These are phyloP conservation scores for Aspergillus sp. DNA, from an alignment of 2,329 filamentous ascomycete species.

Conservation along the genomic window DNA sequence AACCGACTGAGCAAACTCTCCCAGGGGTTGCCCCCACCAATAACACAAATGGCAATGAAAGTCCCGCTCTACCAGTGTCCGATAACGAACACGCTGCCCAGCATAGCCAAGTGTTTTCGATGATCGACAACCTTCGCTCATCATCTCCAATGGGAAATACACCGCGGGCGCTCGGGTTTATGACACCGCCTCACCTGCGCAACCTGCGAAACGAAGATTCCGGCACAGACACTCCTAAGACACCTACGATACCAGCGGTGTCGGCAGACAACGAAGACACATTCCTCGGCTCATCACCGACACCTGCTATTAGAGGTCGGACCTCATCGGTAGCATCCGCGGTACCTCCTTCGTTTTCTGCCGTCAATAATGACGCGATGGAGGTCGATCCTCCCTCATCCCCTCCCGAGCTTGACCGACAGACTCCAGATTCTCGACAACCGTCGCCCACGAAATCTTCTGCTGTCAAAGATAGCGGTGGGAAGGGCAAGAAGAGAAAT, in stretches of 20 bases:
- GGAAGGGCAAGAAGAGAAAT: slow-evolving; percentile 23
- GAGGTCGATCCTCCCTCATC: slow-evolving; percentile 41
- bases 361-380: slow-evolving; percentile 31
- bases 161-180: slow-evolving; percentile 31
- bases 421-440: slow-evolving; percentile 27
- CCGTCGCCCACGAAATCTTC: slow-evolving; percentile 9
- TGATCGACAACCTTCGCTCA: slow-evolving; percentile 72
- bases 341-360: slow-evolving; percentile 39
- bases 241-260: slow-evolving; percentile 47
- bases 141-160: slow-evolving; percentile 37
- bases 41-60: slow-evolving; percentile 71
- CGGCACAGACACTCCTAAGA: slow-evolving; percentile 39
- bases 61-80: slow-evolving; percentile 57
- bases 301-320: slow-evolving; percentile 48
- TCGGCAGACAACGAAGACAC: slow-evolving; percentile 47
- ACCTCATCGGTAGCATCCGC: slow-evolving; percentile 33
- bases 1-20: slow-evolving; percentile 31
- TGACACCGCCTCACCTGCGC: slow-evolving; percentile 36
- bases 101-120: slow-evolving; percentile 61
- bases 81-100: slow-evolving; percentile 71
- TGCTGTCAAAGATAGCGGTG: slow-evolving; percentile 15
- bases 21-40: slow-evolving; percentile 62
- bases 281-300: slow-evolving; percentile 58
- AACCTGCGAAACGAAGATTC: slow-evolving; percentile 31
- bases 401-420: slow-evolving; percentile 35